These are phyloP conservation scores for Ophiostoma himal-ulmi DNA, from an alignment of 2,329 filamentous ascomycete genomes.

Conservation along the genomic window DNA sequence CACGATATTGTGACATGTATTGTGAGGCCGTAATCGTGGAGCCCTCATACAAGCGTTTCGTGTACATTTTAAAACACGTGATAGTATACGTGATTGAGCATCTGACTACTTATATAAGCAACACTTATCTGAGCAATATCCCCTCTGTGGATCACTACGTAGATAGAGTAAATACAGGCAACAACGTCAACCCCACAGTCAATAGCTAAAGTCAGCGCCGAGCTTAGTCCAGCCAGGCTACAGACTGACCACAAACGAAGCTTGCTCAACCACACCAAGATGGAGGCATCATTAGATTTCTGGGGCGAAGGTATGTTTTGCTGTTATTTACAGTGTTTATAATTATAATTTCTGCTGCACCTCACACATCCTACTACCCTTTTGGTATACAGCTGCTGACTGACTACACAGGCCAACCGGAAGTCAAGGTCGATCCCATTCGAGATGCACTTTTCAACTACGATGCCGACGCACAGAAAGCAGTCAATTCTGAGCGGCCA, in stretches of 20 bases:
- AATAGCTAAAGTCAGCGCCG: background rate
- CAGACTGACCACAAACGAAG: background rate
- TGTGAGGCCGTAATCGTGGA: background rate
- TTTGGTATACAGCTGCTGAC: background rate
- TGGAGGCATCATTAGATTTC: conserved; percentile 53
- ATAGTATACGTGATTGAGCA: no score
- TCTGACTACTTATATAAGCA: background rate
- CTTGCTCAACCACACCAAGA: conserved; percentile 28
- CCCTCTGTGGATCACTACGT: background rate
- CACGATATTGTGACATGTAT: background rate
- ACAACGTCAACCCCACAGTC: background rate
- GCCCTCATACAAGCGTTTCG: no score
- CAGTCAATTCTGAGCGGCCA: conserved; percentile 58
- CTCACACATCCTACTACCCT: background rate
- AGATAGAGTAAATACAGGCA: background rate
- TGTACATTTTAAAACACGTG: background rate
- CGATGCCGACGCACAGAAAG: conserved; percentile 61
- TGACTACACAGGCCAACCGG: conserved; percentile 58
- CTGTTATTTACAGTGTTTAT: background rate
- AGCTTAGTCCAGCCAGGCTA: background rate
- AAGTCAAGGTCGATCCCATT: conserved; percentile 79
- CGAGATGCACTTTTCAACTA: conserved; percentile 91
- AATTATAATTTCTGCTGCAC: background rate
- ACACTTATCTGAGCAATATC: background rate
- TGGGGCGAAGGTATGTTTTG: conserved; percentile 47